Conservation (phyloP, 2,329 filamentous ascomycete species). For the Cytospora piceae region DNA sequence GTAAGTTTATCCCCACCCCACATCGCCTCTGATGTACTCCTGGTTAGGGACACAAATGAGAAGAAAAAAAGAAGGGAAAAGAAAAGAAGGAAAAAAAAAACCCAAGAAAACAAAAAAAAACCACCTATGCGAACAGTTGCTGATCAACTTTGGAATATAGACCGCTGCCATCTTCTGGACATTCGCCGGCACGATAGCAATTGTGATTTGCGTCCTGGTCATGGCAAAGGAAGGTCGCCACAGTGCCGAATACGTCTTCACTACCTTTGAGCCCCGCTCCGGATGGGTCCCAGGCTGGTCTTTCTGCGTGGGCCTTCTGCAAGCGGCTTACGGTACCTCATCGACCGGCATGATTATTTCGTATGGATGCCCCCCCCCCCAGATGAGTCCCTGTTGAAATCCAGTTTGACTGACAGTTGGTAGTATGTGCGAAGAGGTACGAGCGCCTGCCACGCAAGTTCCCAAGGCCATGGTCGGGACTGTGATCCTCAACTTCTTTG, state of each 20-base stretch:
- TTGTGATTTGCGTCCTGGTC: conserved; percentile 64
- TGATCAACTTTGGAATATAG: conserved; percentile 42
- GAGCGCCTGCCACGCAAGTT: conserved; percentile 67
- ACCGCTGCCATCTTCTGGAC: conserved; percentile 77
- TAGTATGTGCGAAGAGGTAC: conserved; percentile 76
- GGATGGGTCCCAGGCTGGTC: conserved; percentile 75
- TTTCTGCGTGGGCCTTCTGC: conserved; percentile 72
- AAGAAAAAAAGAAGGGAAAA: too few species aligned
- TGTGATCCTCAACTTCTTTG: conserved; percentile 67
- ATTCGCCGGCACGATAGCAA: conserved; percentile 70
- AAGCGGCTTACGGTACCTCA: conserved; percentile 74
- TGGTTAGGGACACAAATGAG: neutral
- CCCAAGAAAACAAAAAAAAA: neutral
- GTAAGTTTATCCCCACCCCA: conserved; percentile 50
- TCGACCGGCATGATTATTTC: conserved; percentile 81
- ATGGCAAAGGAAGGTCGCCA: conserved; percentile 71
- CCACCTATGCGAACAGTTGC: conserved; percentile 9
- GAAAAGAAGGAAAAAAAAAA: too few species aligned
- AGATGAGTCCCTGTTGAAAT: conserved; percentile 27
- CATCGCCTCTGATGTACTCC: neutral
- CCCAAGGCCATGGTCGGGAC: conserved; percentile 74
- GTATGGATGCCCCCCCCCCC: conserved; percentile 48
- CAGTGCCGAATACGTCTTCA: conserved; percentile 66
- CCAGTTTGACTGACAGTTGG: conserved; percentile 17
- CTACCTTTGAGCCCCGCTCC: conserved; percentile 68